Evolutionary conservation across 2,329 filamentous ascomycete genomes (phyloP), one percentile per base, ranked within the genome.

Genomic region (Epichloe scottii): DNA sequence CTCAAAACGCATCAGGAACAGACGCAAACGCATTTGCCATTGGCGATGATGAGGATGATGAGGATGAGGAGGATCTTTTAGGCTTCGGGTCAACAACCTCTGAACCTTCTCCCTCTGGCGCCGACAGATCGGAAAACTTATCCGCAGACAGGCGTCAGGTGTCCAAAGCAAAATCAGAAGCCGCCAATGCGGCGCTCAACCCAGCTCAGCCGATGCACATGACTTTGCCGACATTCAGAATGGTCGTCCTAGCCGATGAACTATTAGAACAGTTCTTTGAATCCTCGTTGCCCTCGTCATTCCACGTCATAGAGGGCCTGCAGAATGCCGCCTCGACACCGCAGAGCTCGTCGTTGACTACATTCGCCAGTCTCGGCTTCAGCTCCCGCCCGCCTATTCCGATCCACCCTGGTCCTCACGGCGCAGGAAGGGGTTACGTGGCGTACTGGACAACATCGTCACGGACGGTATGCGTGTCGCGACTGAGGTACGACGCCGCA

Each of bases 191-290:
- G 8, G 93, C 93, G 0, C 78, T 98, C 4, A 90, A 98, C 63
- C 93, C 93, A 3, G 84, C 89, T 26, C 91, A 95, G 56, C 93
- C 93, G 6, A 77, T 98, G 0, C 87, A 96, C 65, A 96, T 98
- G 62, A 97, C 93, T 1, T 77, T 98, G 1, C 93, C 93, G 1
- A 98, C 93, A 0, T 98, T 98, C 77, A 85, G 93, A 57, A 98
- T 98, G 93, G 89, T 98, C 3, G 87, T 98, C 10, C 80, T 98
- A 7, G 93, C 93, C 42, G 93, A 98, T 62, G 93, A 98, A 66
- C 78, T 94, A 1, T 79, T 98, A 5, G 91, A 98, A 62, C 87
- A 94, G 59, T 98, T 98, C 70, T 98, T 98, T 65, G 93, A 98
- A 69, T 87, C 88, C 0, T 94, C 89, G 40, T 96, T 97, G 70